These are phyloP conservation scores for Linum tenue DNA, from an alignment of 345 rosid species.

Conservation along the genomic window DNA sequence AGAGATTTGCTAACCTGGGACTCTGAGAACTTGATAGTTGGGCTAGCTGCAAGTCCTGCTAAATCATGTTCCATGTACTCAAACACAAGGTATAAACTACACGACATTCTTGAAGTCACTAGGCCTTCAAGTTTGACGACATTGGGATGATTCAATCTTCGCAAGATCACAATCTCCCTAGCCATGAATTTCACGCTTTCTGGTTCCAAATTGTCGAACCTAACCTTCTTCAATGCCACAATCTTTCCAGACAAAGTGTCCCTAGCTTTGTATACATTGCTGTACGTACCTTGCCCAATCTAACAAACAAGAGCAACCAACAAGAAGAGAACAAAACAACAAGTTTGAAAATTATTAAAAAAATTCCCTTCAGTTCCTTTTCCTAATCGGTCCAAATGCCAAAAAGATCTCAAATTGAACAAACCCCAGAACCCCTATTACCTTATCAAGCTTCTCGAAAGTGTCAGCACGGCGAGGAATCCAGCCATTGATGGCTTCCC, in stretches of 20 bases:
- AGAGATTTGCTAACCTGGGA: slow-evolving; percentile 16
- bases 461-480: slow-evolving; percentile 27
- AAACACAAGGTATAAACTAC: slow-evolving; percentile 27
- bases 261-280: slow-evolving; percentile 29
- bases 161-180: slow-evolving; percentile 25
- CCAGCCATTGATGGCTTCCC: slow-evolving; percentile 28
- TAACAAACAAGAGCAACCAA: background rate
- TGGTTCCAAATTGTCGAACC: slow-evolving; percentile 27
- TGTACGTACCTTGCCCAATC: slow-evolving; percentile 30
- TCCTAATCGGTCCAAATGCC: background rate
- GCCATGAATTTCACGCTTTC: slow-evolving; percentile 30
- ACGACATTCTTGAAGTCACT: slow-evolving; percentile 28
- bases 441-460: slow-evolving; percentile 27
- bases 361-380: background rate
- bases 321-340: background rate
- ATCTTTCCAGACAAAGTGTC: slow-evolving; percentile 26
- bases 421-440: slow-evolving; percentile 4
- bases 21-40: slow-evolving; percentile 23
- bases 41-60: slow-evolving; percentile 26
- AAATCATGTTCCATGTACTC: slow-evolving; percentile 31
- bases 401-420: background rate
- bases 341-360: background rate
- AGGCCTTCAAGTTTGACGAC: slow-evolving; percentile 25
- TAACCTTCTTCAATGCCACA: slow-evolving; percentile 28
- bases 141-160: slow-evolving; percentile 27